Conservation (phyloP, 331 rosid genomes). For the Cucumis variabilis region DNA sequence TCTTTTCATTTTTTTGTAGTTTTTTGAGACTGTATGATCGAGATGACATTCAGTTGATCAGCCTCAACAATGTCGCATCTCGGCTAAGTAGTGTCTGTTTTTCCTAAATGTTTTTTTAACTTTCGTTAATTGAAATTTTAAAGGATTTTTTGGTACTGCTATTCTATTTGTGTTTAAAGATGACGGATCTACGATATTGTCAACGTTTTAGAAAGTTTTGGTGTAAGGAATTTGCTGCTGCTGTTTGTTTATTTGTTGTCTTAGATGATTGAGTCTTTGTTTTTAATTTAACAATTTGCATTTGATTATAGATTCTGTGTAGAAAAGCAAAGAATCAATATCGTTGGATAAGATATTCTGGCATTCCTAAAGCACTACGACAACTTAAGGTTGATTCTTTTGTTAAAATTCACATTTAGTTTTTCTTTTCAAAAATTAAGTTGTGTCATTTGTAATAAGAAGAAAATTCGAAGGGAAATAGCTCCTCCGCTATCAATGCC, state of each 20-base stretch:
- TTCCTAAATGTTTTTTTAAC: neutral
- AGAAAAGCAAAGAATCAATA: slow-evolving; percentile 92
- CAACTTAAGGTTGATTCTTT: slow-evolving; percentile 64
- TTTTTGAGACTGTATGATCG: slow-evolving; percentile 77
- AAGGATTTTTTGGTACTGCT: neutral
- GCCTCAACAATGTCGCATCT: slow-evolving; percentile 88
- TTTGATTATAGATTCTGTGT: slow-evolving; percentile 62
- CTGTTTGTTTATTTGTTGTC: neutral
- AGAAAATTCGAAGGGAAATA: slow-evolving; percentile 59
- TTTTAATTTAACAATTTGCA: neutral
- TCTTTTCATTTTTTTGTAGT: slow-evolving; percentile 38
- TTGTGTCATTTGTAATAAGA: slow-evolving; percentile 43
- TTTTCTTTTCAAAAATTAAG: neutral
- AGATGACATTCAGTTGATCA: slow-evolving; percentile 56
- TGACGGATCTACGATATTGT: slow-evolving; percentile 96
- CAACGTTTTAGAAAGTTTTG: slow-evolving; percentile 87
- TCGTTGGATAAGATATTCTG: slow-evolving; percentile 82
- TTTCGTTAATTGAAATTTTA: neutral
- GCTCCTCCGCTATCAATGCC: slow-evolving; percentile 40
- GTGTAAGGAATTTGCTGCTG: slow-evolving; percentile 38
- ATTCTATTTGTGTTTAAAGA: slow-evolving; percentile 74
- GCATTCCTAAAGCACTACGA: slow-evolving; percentile 61
- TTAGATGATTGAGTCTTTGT: neutral
- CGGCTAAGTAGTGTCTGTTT: slow-evolving; percentile 51
- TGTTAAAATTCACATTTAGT: neutral